phyloP scores from a whole-genome alignment of 1,284 basidiomycete species.

The Trametes hirsuta region DNA sequence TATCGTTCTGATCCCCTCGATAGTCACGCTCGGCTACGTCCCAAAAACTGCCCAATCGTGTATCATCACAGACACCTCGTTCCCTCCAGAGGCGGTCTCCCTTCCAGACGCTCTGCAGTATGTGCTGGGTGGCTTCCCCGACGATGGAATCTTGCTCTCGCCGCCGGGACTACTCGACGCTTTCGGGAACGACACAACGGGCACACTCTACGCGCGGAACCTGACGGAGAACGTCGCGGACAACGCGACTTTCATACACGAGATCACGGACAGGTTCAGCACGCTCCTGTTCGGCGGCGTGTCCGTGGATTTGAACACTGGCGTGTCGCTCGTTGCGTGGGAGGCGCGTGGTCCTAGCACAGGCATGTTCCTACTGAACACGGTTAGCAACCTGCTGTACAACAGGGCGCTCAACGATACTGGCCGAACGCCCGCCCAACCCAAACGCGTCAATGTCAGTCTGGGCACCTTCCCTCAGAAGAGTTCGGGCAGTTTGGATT shows the following conservation, averaged over 20 bases:
- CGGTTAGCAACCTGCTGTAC: slow-evolving; percentile 68
- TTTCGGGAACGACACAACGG: slow-evolving; percentile 41
- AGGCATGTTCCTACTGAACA: slow-evolving; percentile 65
- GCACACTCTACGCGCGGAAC: slow-evolving; percentile 26
- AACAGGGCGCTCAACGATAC: slow-evolving; percentile 58
- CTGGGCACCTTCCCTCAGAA: slow-evolving; percentile 59
- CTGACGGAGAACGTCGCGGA: slow-evolving; percentile 45
- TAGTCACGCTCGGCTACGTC: slow-evolving; percentile 70
- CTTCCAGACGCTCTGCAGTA: slow-evolving; percentile 45
- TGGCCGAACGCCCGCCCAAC: slow-evolving; percentile 36
- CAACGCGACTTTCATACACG: slow-evolving; percentile 57
- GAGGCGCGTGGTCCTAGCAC: slow-evolving; percentile 58
- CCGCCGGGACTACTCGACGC: slow-evolving; percentile 50
- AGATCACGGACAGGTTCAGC: slow-evolving; percentile 49
- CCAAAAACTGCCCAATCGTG: slow-evolving; percentile 54
- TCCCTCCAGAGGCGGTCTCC: slow-evolving; percentile 48
- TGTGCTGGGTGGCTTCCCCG: slow-evolving; percentile 19
- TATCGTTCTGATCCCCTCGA: slow-evolving; percentile 65
- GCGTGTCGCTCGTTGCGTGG: slow-evolving; percentile 62
- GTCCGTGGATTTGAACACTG: slow-evolving; percentile 52
- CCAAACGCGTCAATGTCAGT: slow-evolving; percentile 54
- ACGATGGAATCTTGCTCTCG: slow-evolving; percentile 41
- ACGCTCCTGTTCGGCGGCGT: slow-evolving; percentile 63
- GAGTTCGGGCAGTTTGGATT: slow-evolving; percentile 55
- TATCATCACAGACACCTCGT: slow-evolving; percentile 39